phyloP scores from a whole-genome alignment of 2,329 filamentous ascomycete species.

The Pestalotiopsis sp. region DNA sequence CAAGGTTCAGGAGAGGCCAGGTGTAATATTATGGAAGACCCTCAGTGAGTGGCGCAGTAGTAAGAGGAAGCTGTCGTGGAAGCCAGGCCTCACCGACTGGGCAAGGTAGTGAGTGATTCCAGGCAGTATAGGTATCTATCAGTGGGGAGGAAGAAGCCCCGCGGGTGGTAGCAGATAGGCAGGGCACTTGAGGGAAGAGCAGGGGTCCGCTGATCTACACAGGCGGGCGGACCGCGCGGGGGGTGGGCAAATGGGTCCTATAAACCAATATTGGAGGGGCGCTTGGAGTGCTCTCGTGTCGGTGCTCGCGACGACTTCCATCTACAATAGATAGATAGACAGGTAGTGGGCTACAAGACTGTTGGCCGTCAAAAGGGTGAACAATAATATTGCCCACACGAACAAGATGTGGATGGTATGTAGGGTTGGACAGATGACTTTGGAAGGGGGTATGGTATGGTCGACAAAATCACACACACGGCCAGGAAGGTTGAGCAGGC shows the following conservation, averaged over 20 bases:
- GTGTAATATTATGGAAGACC: neutral
- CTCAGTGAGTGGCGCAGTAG: neutral
- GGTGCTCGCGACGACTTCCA: neutral
- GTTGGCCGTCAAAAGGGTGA: neutral
- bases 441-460: neutral
- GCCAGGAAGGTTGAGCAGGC: neutral
- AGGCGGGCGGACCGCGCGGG: constrained; percentile 3
- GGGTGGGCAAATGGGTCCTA: neutral
- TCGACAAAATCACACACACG: neutral
- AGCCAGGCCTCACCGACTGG: constrained; percentile 11
- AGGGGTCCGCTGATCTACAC: constrained; percentile 13
- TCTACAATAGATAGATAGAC: too few species aligned
- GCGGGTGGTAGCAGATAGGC: neutral
- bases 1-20: neutral
- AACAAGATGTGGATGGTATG: neutral
- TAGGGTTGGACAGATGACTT: neutral
- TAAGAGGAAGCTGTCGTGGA: neutral
- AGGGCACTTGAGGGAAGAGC: neutral
- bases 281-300: neutral
- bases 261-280: neutral
- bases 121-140: neutral
- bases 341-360: neutral
- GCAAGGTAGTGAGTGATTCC: neutral
- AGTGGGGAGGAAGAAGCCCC: constrained; percentile 5
- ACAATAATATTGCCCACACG: neutral